These are phyloP conservation scores for Prunus kanzakura DNA, from an alignment of 306 rosid species.

Conservation along the genomic window DNA sequence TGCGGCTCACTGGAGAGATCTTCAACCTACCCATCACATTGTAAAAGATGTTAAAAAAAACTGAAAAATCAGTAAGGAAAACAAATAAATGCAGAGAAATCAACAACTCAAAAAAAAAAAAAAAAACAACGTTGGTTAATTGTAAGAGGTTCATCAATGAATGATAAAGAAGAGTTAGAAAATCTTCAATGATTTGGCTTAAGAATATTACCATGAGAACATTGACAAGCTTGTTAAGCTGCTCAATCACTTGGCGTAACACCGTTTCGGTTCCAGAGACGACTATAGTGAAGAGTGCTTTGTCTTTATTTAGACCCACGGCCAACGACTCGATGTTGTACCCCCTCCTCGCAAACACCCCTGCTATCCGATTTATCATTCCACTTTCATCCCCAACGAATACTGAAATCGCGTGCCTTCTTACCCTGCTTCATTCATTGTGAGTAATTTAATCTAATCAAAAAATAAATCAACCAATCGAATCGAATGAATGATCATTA, in stretches of 20 bases:
- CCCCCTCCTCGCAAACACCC: slow-evolving; percentile 79
- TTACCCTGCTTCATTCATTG: slow-evolving; percentile 33
- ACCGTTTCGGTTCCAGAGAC: slow-evolving; percentile 64
- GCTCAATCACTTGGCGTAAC: slow-evolving; percentile 66
- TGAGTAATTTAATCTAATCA: too few species aligned
- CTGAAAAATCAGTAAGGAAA: neutral
- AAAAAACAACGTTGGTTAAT: neutral
- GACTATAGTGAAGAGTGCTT: slow-evolving; percentile 72
- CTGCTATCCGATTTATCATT: slow-evolving; percentile 78
- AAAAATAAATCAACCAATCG: neutral
- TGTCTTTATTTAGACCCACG: slow-evolving; percentile 75
- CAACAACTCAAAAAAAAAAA: neutral
- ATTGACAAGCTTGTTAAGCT: slow-evolving; percentile 75
- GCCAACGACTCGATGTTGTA: slow-evolving; percentile 81
- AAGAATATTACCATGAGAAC: slow-evolving; percentile 47
- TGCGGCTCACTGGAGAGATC: slow-evolving; percentile 72
- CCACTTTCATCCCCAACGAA: slow-evolving; percentile 90
- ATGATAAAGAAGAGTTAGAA: neutral
- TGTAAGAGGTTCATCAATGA: neutral
- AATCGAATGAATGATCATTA: neutral
- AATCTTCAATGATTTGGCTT: too few species aligned
- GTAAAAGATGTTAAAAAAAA: neutral
- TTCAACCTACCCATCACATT: slow-evolving; percentile 48
- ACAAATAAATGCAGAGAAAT: neutral
- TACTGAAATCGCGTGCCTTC: slow-evolving; percentile 73